Conservation (phyloP, 176 grass and related monocot genomes). For the Puccinellia tenuiflora region DNA sequence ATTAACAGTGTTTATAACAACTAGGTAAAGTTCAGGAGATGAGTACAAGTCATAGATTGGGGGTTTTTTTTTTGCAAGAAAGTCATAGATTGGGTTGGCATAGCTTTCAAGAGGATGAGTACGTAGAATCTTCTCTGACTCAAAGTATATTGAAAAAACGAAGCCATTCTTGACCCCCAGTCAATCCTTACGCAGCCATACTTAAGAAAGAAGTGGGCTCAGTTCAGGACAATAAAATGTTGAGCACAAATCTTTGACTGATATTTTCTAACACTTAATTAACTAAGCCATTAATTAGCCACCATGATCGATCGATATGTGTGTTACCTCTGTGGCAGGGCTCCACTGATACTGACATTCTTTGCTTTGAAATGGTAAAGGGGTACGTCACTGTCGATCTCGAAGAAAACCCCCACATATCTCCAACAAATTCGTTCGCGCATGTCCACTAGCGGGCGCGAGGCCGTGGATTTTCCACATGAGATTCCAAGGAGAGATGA, state of each 20-base stretch:
- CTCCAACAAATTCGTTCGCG: neutral
- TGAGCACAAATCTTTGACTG: neutral
- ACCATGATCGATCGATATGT: no score
- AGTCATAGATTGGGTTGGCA: neutral
- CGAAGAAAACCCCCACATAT: neutral
- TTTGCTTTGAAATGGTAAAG: conserved; percentile 34
- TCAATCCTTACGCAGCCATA: neutral
- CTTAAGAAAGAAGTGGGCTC: neutral
- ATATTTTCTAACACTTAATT: neutral
- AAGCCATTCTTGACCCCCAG: conserved; percentile 23
- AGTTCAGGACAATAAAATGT: neutral
- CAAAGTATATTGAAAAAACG: neutral
- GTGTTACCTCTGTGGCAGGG: no score
- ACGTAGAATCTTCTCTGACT: neutral
- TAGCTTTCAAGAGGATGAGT: conserved; percentile 10
- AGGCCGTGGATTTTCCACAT: conserved; percentile 27
- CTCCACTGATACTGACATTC: neutral
- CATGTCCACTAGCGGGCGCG: neutral
- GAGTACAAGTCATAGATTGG: neutral
- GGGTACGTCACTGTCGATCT: neutral
- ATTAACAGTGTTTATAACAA: no score
- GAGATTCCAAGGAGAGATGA: conserved; percentile 18
- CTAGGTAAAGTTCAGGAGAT: no score
- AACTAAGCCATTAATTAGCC: no score
- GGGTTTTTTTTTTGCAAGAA: no score